Base-by-base conservation (phyloP, 2,329 filamentous ascomycete species). In the Pleoardoris graminearum region DNA sequence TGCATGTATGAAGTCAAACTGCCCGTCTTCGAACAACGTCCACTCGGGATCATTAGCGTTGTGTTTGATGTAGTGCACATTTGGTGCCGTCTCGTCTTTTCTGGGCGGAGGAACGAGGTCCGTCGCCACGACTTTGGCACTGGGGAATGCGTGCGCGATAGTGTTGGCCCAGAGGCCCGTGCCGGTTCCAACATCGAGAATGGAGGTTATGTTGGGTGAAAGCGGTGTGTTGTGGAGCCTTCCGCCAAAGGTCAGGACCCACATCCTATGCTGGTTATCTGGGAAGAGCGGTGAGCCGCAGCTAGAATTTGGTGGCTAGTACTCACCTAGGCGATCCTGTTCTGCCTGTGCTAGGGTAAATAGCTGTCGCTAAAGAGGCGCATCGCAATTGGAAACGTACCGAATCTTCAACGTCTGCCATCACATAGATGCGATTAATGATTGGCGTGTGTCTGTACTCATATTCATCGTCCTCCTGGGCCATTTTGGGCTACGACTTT, bases 1-100 rank as follows among this genome's bases (percentile, higher is more conserved):
- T 70, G 77, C 60, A 77, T 79, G 74, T 77, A 85, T 78, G 57
- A 81, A 77, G 65, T 85, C 82, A 61, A 81, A 84, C 17, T 69
- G 43, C 7, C 21, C 30, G 7, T 23, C 30, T 46, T n/a, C 4
- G 12, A 46, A 46, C 17, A 23, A 16, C 14, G 43, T 36, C 43
- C 43, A 46, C 30, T 46, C 43, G n/a, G 19, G 14, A 6, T 46
- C 43, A 14, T 46, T 30, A 16, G 43, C 43, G 25, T 46, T 36
- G 33, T 46, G 43, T 8, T 36, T 30, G n/a, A 36, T 35, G 30
- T 36, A 46, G n/a, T 29, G 43, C 19, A 46, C 17, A 16, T 36
- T 46, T 7, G 43, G 12, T 7, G 43, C 5, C 7, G 43, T 29
- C 5, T 36, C 33, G 30, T 46, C 43, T 36, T 36, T 35, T n/a